phyloP scores from a whole-genome alignment of 1,284 basidiomycete species.

The Austroboletus novae-zelandiae region DNA sequence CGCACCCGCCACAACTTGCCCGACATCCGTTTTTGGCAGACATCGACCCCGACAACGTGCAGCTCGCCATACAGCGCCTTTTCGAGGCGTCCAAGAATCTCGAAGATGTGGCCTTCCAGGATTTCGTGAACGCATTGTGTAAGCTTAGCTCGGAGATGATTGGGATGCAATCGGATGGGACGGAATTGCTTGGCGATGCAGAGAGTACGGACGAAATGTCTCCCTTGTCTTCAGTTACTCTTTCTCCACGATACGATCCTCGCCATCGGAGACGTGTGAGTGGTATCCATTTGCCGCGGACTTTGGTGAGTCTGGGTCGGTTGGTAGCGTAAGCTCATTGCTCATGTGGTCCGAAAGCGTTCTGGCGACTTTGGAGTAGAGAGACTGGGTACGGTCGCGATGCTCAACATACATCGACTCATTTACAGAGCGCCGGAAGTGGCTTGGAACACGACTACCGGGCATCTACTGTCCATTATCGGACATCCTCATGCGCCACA shows the following conservation, averaged over 20 bases:
- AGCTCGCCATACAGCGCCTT: constrained; percentile 70
- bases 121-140: constrained; percentile 83
- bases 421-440: constrained; percentile 75
- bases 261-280: constrained; percentile 74
- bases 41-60: constrained; percentile 72
- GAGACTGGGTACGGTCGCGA: constrained; percentile 77
- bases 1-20: constrained; percentile 15
- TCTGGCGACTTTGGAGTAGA: constrained; percentile 85
- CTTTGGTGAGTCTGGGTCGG: constrained; percentile 51
- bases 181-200: constrained; percentile 30
- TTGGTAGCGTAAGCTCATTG: not conserved
- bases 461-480: constrained; percentile 76
- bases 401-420: constrained; percentile 83
- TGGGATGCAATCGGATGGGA: constrained; percentile 64
- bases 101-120: constrained; percentile 78
- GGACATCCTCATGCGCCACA: constrained; percentile 67
- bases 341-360: constrained; percentile 42
- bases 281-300: constrained; percentile 78
- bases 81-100: constrained; percentile 84
- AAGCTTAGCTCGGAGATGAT: constrained; percentile 88
- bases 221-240: constrained; percentile 31
- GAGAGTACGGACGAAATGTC: constrained; percentile 46
- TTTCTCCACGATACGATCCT: constrained; percentile 43
- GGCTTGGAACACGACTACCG: constrained; percentile 83
- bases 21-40: constrained; percentile 69